These are phyloP conservation scores for Fusarium protoensiforme DNA, from an alignment of 2,329 filamentous ascomycete genomes.

Conservation along the genomic window DNA sequence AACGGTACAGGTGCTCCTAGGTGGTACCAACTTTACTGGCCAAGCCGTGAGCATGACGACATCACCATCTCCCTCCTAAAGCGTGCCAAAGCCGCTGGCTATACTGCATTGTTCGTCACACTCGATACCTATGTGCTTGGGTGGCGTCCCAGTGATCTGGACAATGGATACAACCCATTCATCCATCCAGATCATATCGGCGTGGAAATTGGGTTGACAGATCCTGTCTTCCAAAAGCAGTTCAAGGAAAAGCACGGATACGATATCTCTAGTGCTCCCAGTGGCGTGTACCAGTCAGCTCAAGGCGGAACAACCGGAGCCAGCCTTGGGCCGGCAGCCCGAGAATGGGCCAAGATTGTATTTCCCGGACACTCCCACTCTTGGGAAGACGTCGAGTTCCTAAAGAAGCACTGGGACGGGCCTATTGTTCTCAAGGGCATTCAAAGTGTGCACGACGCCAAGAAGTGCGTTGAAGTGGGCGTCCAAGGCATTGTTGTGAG, in stretches of 20 bases:
- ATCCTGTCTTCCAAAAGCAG: constrained; percentile 22
- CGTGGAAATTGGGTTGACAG: constrained; percentile 27
- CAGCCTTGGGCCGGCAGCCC: constrained; percentile 15
- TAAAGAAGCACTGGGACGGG: constrained; percentile 25
- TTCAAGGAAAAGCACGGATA: constrained; percentile 23
- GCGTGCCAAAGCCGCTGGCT: neutral
- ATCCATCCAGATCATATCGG: constrained; percentile 29
- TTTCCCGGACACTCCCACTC: constrained; percentile 24
- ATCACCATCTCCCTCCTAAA: constrained; percentile 22
- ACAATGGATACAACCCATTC: constrained; percentile 31
- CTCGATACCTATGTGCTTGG: neutral
- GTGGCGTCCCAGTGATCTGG: constrained; percentile 1
- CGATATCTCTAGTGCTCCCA: constrained; percentile 11
- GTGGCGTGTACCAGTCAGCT: constrained; percentile 21
- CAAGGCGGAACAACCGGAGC: constrained; percentile 20
- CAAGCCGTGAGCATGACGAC: constrained; percentile 19
- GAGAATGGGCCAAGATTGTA: constrained; percentile 32
- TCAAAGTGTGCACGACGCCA: constrained; percentile 19
- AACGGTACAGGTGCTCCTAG: constrained; percentile 4
- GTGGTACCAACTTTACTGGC: constrained; percentile 32
- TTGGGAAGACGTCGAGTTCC: constrained; percentile 24
- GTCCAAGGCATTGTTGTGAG: constrained; percentile 29
- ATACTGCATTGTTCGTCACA: neutral
- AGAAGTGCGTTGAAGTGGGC: constrained; percentile 17
- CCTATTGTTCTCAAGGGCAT: constrained; percentile 28